A percentile compares a stretch with the other conserved stretches of the same genome.
Conservation (phyloP, 306 rosid genomes). For the Cucumis melo region DNA sequence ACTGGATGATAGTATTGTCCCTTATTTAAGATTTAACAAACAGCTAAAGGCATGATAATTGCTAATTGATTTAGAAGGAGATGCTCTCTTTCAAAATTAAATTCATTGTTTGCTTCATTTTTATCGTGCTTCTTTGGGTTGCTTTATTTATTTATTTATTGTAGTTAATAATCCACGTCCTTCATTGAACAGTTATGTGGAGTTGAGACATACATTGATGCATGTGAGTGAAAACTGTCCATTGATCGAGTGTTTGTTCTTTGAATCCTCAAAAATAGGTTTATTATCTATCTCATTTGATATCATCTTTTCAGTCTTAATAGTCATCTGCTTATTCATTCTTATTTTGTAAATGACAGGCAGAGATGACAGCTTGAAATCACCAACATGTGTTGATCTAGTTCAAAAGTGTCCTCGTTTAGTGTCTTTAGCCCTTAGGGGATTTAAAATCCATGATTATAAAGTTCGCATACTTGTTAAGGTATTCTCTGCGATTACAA, state of each 20-base stretch:
- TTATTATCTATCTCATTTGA: conserved; percentile 6
- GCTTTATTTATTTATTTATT: background rate
- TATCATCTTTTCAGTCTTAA: conserved; percentile 2
- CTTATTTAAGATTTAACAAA: background rate
- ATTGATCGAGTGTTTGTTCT: conserved; percentile 73
- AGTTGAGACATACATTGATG: conserved; percentile 79
- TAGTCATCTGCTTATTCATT: conserved; percentile 17
- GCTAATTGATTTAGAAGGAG: background rate
- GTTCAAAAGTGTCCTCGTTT: conserved; percentile 64
- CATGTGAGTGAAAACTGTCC: conserved; percentile 76
- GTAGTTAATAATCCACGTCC: conserved; percentile 4
- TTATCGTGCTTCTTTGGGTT: background rate
- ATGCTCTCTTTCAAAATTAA: background rate
- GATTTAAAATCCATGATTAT: conserved; percentile 82
- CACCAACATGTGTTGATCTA: conserved; percentile 64
- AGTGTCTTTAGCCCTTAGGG: conserved; percentile 81
- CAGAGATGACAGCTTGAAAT: conserved; percentile 94
- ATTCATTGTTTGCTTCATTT: background rate
- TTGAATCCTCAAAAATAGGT: conserved; percentile 92
- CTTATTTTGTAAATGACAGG: conserved; percentile 38
- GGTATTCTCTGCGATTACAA: conserved; percentile 32
- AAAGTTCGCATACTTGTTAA: conserved; percentile 82
- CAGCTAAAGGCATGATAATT: background rate
- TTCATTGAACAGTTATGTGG: conserved; percentile 56
- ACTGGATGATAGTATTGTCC: background rate